Base-by-base conservation (phyloP, 2,329 filamentous ascomycete genomes). In the Hymenoscyphus albidus region DNA sequence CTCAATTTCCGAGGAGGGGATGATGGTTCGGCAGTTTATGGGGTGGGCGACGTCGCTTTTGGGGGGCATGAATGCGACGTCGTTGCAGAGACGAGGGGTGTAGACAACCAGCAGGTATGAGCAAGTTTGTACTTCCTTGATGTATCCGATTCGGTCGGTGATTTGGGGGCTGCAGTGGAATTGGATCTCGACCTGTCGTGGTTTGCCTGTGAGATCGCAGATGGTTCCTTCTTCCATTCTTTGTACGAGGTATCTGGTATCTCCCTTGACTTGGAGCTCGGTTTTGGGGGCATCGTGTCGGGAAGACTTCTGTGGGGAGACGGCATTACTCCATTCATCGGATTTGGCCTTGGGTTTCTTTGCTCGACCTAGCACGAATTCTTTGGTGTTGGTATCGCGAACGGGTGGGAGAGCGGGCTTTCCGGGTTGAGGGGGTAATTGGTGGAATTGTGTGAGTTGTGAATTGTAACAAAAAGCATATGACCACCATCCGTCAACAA, bases 391-490 rank as follows among this genome's bases (percentile, higher is more conserved):
- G 0, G 83, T 84, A 72, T 92, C 89, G 73, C 89, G 86, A 35
- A 85, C 80, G 0, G 89, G 89, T 22, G 88, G 88, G 69, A 86
- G 88, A 35, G 81, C 77, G 1, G 86, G 84, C 18, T 85, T 81
- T 1, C 85, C 85, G 18, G 83, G 82, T 18, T 84, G 82, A 0
- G 85, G 83, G 5, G 88, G 82, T 62, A 90, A 78, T 67, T 87
- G 86, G 76, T 91, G 89, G 76, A 91, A 92, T 74, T 92, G 89
- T 74, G 85, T 88, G 64, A 92, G 84, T 69, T 89, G 83, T 55
- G 85, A 80, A 73, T 87, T 87, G 77, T 91, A 90, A 77, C 89
- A 92, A 75, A 91, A 91, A 40, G 85, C 85, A 74, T 92, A 92
- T 63, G 85, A 88, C 89, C 89, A 92, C 88, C 88, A 92, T 1